Evolutionary conservation across 2,329 filamentous ascomycete genomes (phyloP).

Genomic region (Cercospora beticola): DNA sequence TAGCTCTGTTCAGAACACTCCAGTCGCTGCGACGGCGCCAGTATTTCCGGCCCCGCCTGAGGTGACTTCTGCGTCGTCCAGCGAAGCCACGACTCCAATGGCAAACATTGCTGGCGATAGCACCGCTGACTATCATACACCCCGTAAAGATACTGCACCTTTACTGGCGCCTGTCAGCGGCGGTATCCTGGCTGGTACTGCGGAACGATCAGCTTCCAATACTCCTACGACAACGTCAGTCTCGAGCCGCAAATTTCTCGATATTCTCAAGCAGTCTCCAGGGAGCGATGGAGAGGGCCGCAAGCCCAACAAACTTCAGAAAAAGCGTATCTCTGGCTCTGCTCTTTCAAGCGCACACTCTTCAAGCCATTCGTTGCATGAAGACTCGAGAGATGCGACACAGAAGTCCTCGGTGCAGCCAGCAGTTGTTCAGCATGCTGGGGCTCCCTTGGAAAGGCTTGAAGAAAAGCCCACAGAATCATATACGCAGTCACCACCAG

Average conservation of each 20-base stretch:
- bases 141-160: slow-evolving; percentile 40
- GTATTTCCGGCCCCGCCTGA: slow-evolving; percentile 39
- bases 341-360: slow-evolving; percentile 86
- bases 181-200: slow-evolving; percentile 18
- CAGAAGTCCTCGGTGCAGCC: slow-evolving; percentile 34
- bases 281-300: slow-evolving; percentile 54
- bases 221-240: slow-evolving; percentile 29
- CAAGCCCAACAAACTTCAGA: slow-evolving; percentile 86
- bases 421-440: background rate
- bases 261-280: slow-evolving; percentile 69
- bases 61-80: slow-evolving; percentile 43
- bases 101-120: slow-evolving; percentile 34
- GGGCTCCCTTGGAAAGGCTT: background rate
- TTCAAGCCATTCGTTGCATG: slow-evolving; percentile 67
- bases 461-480: slow-evolving; percentile 33
- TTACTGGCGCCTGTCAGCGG: slow-evolving; percentile 34
- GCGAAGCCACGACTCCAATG: slow-evolving; percentile 39
- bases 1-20: slow-evolving; percentile 35
- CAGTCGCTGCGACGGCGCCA: slow-evolving; percentile 33
- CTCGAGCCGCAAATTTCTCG: slow-evolving; percentile 52
- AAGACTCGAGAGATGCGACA: slow-evolving; percentile 35
- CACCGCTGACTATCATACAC: slow-evolving; percentile 35
- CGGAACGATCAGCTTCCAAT: slow-evolving; percentile 33
- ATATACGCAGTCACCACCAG: slow-evolving; percentile 44
- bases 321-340: slow-evolving; percentile 77